These are phyloP conservation scores for Centrapalus pauciflorus DNA, from an alignment of 129 eudicot species.

Conservation along the genomic window DNA sequence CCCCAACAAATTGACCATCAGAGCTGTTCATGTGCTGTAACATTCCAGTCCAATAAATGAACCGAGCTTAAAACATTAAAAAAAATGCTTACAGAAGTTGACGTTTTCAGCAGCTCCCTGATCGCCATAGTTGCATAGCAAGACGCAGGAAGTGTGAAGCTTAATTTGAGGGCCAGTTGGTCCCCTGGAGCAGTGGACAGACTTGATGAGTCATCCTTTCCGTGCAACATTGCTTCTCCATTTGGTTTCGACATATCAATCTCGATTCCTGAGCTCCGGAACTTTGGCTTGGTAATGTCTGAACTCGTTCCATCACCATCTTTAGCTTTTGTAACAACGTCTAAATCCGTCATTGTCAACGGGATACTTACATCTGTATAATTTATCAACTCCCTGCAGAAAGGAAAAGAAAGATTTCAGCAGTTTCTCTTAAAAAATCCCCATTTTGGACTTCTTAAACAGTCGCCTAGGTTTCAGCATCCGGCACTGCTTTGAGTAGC, in stretches of 20 bases:
- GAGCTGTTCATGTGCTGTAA: no score
- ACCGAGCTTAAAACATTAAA: not conserved
- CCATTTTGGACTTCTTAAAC: not conserved
- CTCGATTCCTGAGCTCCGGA: slow-evolving; percentile 9
- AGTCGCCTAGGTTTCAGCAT: not conserved
- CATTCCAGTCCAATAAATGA: not conserved
- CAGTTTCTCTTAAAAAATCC: not conserved
- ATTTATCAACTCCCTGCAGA: slow-evolving; percentile 62
- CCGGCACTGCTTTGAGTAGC: not conserved
- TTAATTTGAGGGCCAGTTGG: slow-evolving; percentile 70
- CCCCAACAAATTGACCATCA: no score
- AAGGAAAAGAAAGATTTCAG: not conserved
- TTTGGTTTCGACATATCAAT: not conserved
- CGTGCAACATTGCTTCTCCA: slow-evolving; percentile 19
- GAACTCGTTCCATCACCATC: slow-evolving; percentile 19
- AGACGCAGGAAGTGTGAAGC: slow-evolving; percentile 86
- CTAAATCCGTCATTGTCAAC: slow-evolving; percentile 71
- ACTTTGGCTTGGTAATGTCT: not conserved
- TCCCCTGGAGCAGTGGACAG: slow-evolving; percentile 23
- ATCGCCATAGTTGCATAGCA: slow-evolving; percentile 98
- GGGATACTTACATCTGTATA: slow-evolving; percentile 71
- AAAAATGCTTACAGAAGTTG: slow-evolving; percentile 70
- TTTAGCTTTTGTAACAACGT: slow-evolving; percentile 38
- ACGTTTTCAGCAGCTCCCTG: slow-evolving; percentile 89
- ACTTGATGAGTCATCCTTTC: slow-evolving; percentile 6